Conservation (phyloP, 345 rosid species). For the Populus tremula region DNA sequence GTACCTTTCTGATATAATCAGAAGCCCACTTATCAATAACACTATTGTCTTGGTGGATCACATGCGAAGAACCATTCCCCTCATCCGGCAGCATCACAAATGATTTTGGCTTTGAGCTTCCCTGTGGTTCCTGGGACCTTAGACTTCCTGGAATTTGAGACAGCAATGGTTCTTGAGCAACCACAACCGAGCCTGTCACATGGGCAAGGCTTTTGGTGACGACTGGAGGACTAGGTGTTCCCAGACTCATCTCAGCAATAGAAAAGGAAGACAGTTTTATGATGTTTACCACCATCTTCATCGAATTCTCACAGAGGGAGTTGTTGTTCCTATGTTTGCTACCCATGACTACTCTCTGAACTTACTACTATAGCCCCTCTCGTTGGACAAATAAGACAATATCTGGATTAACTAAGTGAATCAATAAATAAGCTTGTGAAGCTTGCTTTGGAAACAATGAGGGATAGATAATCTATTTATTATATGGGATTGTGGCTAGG, state of each 20-base stretch:
- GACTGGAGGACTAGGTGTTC: constrained; percentile 27
- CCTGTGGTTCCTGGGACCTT: constrained; percentile 27
- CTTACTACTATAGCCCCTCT: not conserved
- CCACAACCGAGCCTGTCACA: constrained; percentile 4
- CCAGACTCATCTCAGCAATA: constrained; percentile 46
- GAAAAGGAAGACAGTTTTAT: constrained; percentile 49
- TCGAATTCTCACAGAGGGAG: constrained; percentile 46
- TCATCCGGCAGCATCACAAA: constrained; percentile 39
- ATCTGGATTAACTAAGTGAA: not conserved
- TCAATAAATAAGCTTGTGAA: constrained; percentile 11
- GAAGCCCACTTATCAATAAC: constrained; percentile 32
- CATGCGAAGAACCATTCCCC: constrained; percentile 17
- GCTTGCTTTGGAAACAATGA: constrained; percentile 21
- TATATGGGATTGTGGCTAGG: not conserved
- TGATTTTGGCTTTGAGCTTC: constrained; percentile 26
- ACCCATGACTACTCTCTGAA: constrained; percentile 28
- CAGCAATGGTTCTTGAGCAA: constrained; percentile 13
- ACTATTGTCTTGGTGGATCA: constrained; percentile 17
- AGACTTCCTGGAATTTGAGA: constrained; percentile 15
- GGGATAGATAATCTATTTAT: not conserved
- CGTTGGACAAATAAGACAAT: not conserved
- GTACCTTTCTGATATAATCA: constrained; percentile 44
- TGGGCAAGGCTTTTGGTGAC: constrained; percentile 12
- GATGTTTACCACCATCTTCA: constrained; percentile 47
- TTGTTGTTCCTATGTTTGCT: constrained; percentile 26